phyloP scores from a whole-genome alignment of 192 early-diverging fungal species.

The Thamnidium elegans region DNA sequence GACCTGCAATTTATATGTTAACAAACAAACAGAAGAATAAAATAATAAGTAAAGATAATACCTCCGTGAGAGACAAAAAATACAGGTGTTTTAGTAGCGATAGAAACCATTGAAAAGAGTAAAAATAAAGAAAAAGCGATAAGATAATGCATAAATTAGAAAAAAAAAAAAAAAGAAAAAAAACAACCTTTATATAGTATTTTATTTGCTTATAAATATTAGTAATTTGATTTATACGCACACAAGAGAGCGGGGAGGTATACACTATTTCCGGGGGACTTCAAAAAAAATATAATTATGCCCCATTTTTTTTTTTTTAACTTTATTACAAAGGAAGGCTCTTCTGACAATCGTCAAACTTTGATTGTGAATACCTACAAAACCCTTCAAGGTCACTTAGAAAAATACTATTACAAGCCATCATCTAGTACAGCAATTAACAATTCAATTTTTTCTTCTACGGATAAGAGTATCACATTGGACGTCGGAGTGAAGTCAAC shows the following conservation, averaged over 20 bases:
- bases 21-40: neutral
- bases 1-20: slow-evolving; percentile 18
- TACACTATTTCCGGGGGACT: too few relatives aligned
- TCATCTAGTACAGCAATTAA: neutral
- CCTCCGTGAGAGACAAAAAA: slow-evolving; percentile 34
- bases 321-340: too few relatives aligned
- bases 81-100: slow-evolving; percentile 11
- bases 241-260: too few relatives aligned
- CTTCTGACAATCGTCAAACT: too few relatives aligned
- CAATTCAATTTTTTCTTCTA: slow-evolving; percentile 6
- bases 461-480: slow-evolving; percentile 14
- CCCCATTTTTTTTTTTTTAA: too few relatives aligned
- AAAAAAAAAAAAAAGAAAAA: slow-evolving; percentile 11
- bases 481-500: too few relatives aligned
- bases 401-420: slow-evolving; percentile 10
- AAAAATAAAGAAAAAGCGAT: neutral
- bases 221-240: too few relatives aligned
- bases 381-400: too few relatives aligned
- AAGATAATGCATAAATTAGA: slow-evolving; percentile 1
- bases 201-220: too few relatives aligned
- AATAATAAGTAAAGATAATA: neutral
- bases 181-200: too few relatives aligned
- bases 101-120: neutral
- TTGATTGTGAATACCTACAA: too few relatives aligned
- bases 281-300: too few relatives aligned